Percentiles rank a stretch among this genome's conserved stretches.
phyloP scores from a whole-genome alignment of 148 eudicot species.

The Spergularia marina region DNA sequence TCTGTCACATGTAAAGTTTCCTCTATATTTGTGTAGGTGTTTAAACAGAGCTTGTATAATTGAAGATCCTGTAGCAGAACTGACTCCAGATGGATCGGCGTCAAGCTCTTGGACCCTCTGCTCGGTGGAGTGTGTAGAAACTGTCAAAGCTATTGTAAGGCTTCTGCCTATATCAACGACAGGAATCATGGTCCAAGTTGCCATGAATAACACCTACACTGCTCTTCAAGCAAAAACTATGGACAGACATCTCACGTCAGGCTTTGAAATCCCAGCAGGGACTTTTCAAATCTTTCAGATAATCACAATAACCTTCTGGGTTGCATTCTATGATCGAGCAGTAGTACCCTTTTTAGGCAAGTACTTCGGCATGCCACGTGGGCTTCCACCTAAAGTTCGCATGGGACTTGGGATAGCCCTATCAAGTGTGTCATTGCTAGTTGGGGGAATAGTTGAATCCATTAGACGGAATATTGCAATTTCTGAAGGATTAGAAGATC shows the following conservation, averaged over 20 bases:
- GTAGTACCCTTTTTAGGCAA: constrained; percentile 23
- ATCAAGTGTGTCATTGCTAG: constrained; percentile 23
- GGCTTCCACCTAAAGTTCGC: constrained; percentile 19
- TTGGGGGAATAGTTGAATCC: constrained; percentile 30
- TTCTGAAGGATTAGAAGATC: constrained; percentile 22
- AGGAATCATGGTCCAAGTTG: constrained; percentile 23
- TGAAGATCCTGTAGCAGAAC: constrained; percentile 11
- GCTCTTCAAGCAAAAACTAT: constrained; percentile 31
- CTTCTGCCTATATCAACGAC: constrained; percentile 25
- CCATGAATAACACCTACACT: constrained; percentile 14
- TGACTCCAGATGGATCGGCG: constrained; percentile 18
- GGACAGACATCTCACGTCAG: constrained; percentile 22
- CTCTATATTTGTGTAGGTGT: constrained; percentile 15
- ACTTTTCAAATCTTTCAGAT: constrained; percentile 25
- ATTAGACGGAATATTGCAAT: constrained; percentile 17
- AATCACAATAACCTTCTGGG: constrained; percentile 28
- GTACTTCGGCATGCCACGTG: constrained; percentile 32
- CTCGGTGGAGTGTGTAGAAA: constrained; percentile 26
- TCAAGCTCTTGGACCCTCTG: constrained; percentile 22
- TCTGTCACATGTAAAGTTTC: neutral
- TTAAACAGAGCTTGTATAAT: constrained; percentile 31
- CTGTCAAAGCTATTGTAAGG: constrained; percentile 15
- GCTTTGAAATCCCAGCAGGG: constrained; percentile 35
- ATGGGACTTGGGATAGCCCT: constrained; percentile 21
- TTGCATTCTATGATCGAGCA: constrained; percentile 37